Evolutionary conservation across 768 basidiomycete species (phyloP), one percentile per base, ranked within the genome.

Genomic region (Chalciporus pseudorubinellus): DNA sequence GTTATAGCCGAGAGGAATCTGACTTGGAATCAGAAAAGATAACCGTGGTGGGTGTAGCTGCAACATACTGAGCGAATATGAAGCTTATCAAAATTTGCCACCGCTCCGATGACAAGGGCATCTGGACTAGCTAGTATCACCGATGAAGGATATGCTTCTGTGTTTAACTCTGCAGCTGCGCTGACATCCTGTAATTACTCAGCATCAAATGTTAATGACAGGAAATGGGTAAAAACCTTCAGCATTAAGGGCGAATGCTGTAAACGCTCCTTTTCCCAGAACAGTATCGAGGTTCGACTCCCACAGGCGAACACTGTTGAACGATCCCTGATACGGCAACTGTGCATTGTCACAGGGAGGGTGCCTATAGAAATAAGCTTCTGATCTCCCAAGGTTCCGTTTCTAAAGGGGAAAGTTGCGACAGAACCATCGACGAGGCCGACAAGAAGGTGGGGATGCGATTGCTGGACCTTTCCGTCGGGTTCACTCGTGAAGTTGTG

Each of bases 401-500:
- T 74, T 48, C 63, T 63, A 66, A 85, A 82, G 0, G 69, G 51
- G 59, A 80, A 81, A 11, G 79, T 73, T 4, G 80, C 78, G 22
- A 93, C 72, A 14, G 82, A 82, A 2, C 93, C 93, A 63, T 95
- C 82, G 3, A 77, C 81, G 10, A 92, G 73, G 3, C 92, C 92
- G 16, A 80, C 81, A 26, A 95, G 72, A 9, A 95, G 72, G 54
- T 85, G 80, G 1, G 72, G 81, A 59, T 62, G 77, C 68, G 50
- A 72, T 58, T 66, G 77, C 56, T 38, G 56, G 39, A 57, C 60
- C 65, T 63, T 74, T 66, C 22, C 67, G 39, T 65, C 66, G 12
- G 53, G 24, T 62, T 74, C 57, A 45, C 58, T 40, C 31, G 78
- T 79, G 64, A 94, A 92, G 58, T 83, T 82, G 59, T 82, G 77